These are phyloP conservation scores for Aspergillus clavatus DNA, from an alignment of 2,329 filamentous ascomycete genomes.

Conservation along the genomic window DNA sequence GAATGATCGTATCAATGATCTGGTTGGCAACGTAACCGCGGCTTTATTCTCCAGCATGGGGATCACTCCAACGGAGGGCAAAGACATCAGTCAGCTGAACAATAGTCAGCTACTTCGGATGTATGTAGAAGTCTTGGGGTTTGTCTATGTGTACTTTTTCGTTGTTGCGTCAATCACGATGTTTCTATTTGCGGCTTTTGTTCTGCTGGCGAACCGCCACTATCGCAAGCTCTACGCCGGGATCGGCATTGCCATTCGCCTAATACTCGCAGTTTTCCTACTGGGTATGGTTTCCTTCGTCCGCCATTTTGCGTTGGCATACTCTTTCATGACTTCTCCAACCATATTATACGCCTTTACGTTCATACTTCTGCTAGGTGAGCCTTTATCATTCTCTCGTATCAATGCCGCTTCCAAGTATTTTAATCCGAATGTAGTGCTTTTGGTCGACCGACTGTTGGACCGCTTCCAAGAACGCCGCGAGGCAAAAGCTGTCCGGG, in stretches of 20 bases:
- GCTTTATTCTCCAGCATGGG: conserved; percentile 40
- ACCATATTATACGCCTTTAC: conserved; percentile 36
- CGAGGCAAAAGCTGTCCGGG: conserved; percentile 23
- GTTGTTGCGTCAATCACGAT: conserved; percentile 33
- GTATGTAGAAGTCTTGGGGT: conserved; percentile 35
- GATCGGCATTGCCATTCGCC: conserved; percentile 25
- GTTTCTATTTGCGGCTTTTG: conserved; percentile 34
- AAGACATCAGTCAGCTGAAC: conserved; percentile 23
- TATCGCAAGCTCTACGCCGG: conserved; percentile 15
- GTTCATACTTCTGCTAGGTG: conserved; percentile 28
- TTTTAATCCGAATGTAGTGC: conserved; percentile 22
- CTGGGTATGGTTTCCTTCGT: conserved; percentile 28
- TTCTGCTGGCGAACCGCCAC: conserved; percentile 26
- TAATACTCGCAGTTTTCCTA: conserved; percentile 27
- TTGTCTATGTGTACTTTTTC: conserved; percentile 41
- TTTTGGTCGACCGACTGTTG: conserved; percentile 34
- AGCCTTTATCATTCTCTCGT: conserved; percentile 9
- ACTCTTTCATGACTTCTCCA: conserved; percentile 39
- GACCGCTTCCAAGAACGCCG: conserved; percentile 21
- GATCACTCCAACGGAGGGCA: conserved; percentile 28
- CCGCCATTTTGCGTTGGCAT: conserved; percentile 30
- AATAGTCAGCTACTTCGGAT: conserved; percentile 30
- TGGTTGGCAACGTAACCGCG: conserved; percentile 39
- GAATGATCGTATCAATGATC: conserved; percentile 26
- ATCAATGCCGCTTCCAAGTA: not conserved